These are phyloP conservation scores for Paspalum vaginatum DNA, from an alignment of 176 grass and related monocot genomes.

Conservation along the genomic window DNA sequence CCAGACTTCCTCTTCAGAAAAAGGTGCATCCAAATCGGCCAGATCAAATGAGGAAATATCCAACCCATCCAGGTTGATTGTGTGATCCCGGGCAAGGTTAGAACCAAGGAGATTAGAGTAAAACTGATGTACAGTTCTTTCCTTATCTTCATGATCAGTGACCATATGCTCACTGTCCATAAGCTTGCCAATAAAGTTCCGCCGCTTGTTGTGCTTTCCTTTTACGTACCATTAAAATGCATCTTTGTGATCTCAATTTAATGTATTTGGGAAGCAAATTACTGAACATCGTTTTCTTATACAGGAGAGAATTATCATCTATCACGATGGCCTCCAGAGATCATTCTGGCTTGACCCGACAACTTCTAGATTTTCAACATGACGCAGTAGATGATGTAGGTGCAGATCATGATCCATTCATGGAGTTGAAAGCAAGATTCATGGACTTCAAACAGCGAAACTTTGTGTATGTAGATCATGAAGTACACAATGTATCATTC, in stretches of 20 bases:
- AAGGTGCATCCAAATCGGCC: too few species aligned
- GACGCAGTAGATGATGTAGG: slow-evolving; percentile 37
- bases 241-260: background rate
- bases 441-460: slow-evolving; percentile 69
- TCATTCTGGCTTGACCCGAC: slow-evolving; percentile 49
- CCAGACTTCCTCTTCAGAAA: too few species aligned
- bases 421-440: slow-evolving; percentile 76
- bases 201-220: background rate
- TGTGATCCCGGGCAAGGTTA: too few species aligned
- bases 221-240: background rate
- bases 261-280: background rate
- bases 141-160: too few species aligned
- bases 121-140: too few species aligned
- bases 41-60: too few species aligned
- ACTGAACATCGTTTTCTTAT: slow-evolving; percentile 35
- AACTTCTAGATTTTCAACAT: slow-evolving; percentile 55
- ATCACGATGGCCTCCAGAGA: slow-evolving; percentile 56
- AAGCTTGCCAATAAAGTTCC: too few species aligned
- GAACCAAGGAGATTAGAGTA: too few species aligned
- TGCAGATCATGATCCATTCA: slow-evolving; percentile 58
- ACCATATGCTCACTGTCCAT: too few species aligned
- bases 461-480: slow-evolving; percentile 65
- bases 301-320: slow-evolving; percentile 54
- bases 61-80: too few species aligned
- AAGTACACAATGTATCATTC: slow-evolving; percentile 28